A percentile compares a stretch with the other conserved stretches of the same genome.
phyloP scores from a whole-genome alignment of 2,329 filamentous ascomycete genomes.

The Gnomoniopsis sp. region DNA sequence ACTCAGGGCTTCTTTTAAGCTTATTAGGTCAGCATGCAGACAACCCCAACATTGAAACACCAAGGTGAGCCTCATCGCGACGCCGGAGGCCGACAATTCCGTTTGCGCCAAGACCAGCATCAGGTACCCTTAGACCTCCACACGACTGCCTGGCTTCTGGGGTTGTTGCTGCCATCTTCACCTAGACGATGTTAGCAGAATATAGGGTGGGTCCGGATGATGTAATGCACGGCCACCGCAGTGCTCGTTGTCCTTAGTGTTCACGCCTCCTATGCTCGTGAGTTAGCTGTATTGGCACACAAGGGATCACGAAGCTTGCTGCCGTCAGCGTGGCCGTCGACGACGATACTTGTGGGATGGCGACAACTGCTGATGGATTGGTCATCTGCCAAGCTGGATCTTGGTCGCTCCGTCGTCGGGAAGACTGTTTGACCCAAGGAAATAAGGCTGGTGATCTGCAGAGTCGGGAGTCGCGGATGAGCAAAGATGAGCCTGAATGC shows the following conservation, averaged over 20 bases:
- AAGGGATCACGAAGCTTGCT: neutral
- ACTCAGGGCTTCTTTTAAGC: neutral
- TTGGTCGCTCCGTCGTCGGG: neutral
- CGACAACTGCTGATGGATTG: neutral
- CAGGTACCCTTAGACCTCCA: neutral
- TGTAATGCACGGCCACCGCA: too few relatives aligned
- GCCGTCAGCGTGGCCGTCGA: neutral
- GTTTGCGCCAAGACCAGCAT: neutral
- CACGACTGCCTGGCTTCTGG: neutral
- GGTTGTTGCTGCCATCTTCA: neutral
- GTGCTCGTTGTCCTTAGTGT: too few relatives aligned
- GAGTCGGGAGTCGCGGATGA: neutral
- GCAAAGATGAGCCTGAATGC: neutral
- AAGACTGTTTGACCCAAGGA: neutral
- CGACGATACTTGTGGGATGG: neutral
- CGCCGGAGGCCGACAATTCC: slow-evolving; percentile 8
- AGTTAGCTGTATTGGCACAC: neutral
- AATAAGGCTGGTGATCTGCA: neutral
- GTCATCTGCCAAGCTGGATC: neutral
- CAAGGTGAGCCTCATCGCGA: neutral
- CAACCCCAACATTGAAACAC: neutral
- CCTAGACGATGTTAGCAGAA: neutral
- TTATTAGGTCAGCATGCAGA: neutral
- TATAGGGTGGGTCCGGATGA: too few relatives aligned
- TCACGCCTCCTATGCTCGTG: too few relatives aligned